phyloP scores from a whole-genome alignment of 176 grass and related monocot species.

The Bromus sterilis region DNA sequence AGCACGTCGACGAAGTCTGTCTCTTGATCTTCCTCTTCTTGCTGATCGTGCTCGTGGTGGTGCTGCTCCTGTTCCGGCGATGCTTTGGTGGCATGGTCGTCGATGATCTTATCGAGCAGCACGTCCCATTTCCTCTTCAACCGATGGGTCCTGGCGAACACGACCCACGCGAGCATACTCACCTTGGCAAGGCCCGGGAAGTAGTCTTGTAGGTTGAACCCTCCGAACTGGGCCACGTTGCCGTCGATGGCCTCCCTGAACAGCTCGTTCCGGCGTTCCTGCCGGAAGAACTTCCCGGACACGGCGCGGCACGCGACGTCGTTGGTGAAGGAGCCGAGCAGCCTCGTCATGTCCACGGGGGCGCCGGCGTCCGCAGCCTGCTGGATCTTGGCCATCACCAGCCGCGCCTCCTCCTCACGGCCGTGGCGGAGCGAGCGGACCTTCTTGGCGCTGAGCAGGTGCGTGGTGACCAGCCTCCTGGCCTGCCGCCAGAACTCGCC shows the following conservation, averaged over 20 bases:
- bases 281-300: background rate
- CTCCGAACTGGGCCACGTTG: background rate
- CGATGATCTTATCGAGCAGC: too few species aligned
- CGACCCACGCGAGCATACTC: too few species aligned
- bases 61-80: too few species aligned
- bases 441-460: background rate
- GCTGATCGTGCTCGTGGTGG: too few species aligned
- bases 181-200: too few species aligned
- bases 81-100: too few species aligned
- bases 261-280: background rate
- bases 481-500: background rate
- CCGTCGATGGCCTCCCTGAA: background rate
- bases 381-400: background rate
- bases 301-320: background rate
- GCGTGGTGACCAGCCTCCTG: background rate
- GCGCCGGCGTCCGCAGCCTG: background rate
- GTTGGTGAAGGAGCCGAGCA: background rate
- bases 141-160: too few species aligned
- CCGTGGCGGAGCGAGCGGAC: background rate
- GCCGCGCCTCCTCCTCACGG: background rate
- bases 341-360: background rate
- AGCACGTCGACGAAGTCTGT: too few species aligned
- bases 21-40: too few species aligned
- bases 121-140: too few species aligned
- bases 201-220: too few species aligned